phyloP scores from a whole-genome alignment of 2,329 filamentous ascomycete species.

The Penicillium sp. region DNA sequence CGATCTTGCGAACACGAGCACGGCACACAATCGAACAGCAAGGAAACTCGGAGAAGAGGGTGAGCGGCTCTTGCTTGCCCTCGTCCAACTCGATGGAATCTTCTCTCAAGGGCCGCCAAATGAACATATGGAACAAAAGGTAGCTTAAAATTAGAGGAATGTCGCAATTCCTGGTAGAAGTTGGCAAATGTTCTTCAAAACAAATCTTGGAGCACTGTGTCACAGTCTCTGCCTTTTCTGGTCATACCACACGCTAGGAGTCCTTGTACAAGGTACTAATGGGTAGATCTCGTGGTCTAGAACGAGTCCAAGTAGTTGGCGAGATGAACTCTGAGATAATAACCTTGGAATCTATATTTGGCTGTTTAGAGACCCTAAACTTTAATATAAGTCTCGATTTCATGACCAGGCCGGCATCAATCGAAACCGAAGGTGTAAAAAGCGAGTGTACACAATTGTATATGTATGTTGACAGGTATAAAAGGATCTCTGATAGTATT shows the following conservation, averaged over 20 bases:
- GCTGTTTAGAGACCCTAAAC: no score
- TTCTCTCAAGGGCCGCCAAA: background rate
- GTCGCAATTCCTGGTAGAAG: background rate
- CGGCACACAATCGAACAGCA: background rate
- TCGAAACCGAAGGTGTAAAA: background rate
- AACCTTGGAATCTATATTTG: background rate
- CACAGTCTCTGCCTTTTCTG: background rate
- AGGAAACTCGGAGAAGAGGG: background rate
- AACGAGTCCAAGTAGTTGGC: background rate
- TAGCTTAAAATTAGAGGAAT: background rate
- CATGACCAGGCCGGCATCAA: background rate
- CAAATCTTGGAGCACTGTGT: background rate
- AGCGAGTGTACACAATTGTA: no score
- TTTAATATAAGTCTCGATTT: background rate
- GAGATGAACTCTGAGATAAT: no score
- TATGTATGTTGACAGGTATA: background rate
- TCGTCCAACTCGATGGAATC: background rate
- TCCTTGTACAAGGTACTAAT: no score
- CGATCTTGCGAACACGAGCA: background rate
- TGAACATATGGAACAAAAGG: background rate
- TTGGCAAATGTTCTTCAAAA: background rate
- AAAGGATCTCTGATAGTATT: background rate
- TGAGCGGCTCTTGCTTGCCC: background rate
- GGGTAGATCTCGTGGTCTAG: background rate
- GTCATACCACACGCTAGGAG: no score